phyloP scores from a whole-genome alignment of 2,329 filamentous ascomycete genomes.

The Trichoderma sp. region DNA sequence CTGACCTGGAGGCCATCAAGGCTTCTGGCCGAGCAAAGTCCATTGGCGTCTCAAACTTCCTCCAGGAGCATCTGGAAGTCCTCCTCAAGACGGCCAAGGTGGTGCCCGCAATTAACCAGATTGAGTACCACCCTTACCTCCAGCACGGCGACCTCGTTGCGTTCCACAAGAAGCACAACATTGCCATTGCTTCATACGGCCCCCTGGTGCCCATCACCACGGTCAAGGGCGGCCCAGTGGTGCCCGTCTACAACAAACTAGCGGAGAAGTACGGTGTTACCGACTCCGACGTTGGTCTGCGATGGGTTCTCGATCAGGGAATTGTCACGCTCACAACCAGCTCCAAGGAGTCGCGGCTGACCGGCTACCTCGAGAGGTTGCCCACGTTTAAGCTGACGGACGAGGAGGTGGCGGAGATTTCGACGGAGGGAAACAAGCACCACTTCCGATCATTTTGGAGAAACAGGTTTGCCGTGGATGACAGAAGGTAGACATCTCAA shows the following conservation, averaged over 20 bases:
- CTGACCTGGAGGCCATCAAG: slow-evolving; percentile 62
- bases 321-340: slow-evolving; percentile 59
- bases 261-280: slow-evolving; percentile 58
- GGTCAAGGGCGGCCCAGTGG: slow-evolving; percentile 52
- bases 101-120: slow-evolving; percentile 71
- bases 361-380: slow-evolving; percentile 51
- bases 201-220: slow-evolving; percentile 51
- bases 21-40: slow-evolving; percentile 62
- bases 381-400: slow-evolving; percentile 57
- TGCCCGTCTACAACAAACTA: slow-evolving; percentile 47
- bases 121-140: slow-evolving; percentile 75
- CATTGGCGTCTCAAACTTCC: slow-evolving; percentile 78
- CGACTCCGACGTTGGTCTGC: slow-evolving; percentile 53
- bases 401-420: slow-evolving; percentile 56
- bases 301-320: slow-evolving; percentile 60
- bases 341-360: slow-evolving; percentile 54
- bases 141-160: slow-evolving; percentile 59
- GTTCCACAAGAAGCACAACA: slow-evolving; percentile 56
- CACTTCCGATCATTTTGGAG: slow-evolving; percentile 61
- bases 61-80: slow-evolving; percentile 52
- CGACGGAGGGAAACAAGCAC: slow-evolving; percentile 54
- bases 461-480: slow-evolving; percentile 49
- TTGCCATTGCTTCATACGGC: slow-evolving; percentile 54
- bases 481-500: slow-evolving; percentile 34
- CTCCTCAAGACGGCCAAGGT: slow-evolving; percentile 58